Base-by-base conservation (phyloP, 2,329 filamentous ascomycete genomes). In the Lecanoromycetidae sp. region DNA sequence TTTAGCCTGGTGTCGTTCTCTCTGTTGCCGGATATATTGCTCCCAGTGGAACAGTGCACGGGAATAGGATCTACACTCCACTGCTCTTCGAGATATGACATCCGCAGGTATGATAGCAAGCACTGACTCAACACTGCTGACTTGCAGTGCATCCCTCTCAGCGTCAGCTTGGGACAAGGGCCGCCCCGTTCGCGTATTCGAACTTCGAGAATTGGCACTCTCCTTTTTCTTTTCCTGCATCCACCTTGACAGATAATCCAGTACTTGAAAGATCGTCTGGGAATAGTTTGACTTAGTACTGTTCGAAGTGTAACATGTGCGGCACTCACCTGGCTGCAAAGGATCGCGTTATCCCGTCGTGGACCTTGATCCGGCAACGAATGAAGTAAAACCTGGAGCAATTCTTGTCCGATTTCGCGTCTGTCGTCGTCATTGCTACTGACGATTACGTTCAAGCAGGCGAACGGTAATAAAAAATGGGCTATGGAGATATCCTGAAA, bases 1-100 rank as follows among this genome's bases (percentile, higher is more conserved):
- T 1, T 68, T 63, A 1, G 71, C 69, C 22, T 67, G 63, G 22
- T 56, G 58, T 49, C 63, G 66, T n/a, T 60, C 57, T 42, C 62
- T 66, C 47, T 66, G 64, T 56, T 79, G 72, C 25, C 81, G 76
- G 48, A 88, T 88, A 60, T 94, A 84, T 56, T 94, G 87, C 63
- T 99, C 91, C 70, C 93, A 84, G 60, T 96, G 86, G 59, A 94
- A 95, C 15, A 98, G 70, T 1, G 93, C 91, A 42, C 91, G 79
- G 6, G 91, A 82, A 60, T 90, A 96, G 7, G 93, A 91, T 50
- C 85, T 86, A 65, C 90, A 96, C 58, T 95, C 85, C n/a, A 94
- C 78, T 8, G 91, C 88, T 55, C 90, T 78, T 54, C 79, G 77
- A 5, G 91, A 87, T 42, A 84, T 77, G n/a, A 82, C 66, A 56